A percentile compares a stretch with the other conserved stretches of the same genome.
Conservation (phyloP, 2,329 filamentous ascomycete species). For the Fusarium pseudoanthophilum region DNA sequence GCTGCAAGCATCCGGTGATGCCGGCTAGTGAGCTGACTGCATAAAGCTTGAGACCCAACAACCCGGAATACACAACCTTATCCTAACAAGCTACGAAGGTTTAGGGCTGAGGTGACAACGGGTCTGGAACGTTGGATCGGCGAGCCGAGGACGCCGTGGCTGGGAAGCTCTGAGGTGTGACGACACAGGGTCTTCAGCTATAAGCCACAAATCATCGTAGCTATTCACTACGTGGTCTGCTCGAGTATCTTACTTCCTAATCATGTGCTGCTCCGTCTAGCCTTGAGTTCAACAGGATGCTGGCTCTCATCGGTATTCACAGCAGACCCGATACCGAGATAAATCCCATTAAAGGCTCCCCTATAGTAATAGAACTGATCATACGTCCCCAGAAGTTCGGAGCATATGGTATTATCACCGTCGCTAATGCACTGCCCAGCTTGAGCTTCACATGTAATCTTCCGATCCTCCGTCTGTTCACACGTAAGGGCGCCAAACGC, state of each 20-base stretch:
- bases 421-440: neutral
- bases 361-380: neutral
- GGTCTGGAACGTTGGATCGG: neutral
- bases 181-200: neutral
- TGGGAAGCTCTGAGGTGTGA: neutral
- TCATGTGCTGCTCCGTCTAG: neutral
- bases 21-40: slow-evolving; percentile 15
- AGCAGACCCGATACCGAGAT: neutral
- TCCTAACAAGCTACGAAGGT: neutral
- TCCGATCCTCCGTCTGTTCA: neutral
- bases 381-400: neutral
- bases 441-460: neutral
- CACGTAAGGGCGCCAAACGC: neutral
- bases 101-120: slow-evolving; percentile 1
- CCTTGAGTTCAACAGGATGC: neutral
- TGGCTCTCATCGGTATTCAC: neutral
- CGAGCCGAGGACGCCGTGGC: neutral
- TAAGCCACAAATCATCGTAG: neutral
- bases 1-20: neutral
- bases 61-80: neutral
- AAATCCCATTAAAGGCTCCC: neutral
- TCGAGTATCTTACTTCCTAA: neutral
- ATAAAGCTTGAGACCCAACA: neutral
- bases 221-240: neutral
- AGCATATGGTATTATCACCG: neutral